Conservation (phyloP, 495 filamentous ascomycete species). For the Penicillium paxilli region DNA sequence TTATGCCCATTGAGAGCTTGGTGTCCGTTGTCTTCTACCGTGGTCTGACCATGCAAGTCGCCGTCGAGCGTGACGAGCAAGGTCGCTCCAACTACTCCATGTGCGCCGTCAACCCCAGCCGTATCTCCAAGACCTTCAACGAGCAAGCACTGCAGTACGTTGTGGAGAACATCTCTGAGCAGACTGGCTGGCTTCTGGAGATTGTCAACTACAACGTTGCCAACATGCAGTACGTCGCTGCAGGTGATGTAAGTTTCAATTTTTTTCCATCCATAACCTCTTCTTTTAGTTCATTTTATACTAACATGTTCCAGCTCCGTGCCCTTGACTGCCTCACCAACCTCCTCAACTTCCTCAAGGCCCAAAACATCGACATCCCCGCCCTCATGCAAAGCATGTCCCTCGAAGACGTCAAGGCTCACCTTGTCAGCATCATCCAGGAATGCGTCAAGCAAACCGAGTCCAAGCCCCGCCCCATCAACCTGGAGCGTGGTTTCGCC, state of each 20-base stretch:
- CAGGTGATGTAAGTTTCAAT: slow-evolving; percentile 66
- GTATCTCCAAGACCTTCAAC: slow-evolving; percentile 97
- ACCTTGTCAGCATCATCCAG: slow-evolving; percentile 81
- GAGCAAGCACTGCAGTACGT: slow-evolving; percentile 95
- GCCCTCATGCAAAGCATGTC: slow-evolving; percentile 82
- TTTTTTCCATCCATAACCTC: background rate
- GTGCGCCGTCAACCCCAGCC: slow-evolving; percentile 97
- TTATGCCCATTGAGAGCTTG: slow-evolving; percentile 98
- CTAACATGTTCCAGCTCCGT: slow-evolving; percentile 59
- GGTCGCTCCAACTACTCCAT: slow-evolving; percentile 97
- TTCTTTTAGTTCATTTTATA: background rate
- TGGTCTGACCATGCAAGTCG: slow-evolving; percentile 98
- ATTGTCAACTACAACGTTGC: slow-evolving; percentile 99
- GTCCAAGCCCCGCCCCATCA: slow-evolving; percentile 81
- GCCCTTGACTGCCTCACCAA: slow-evolving; percentile 92
- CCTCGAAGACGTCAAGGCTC: slow-evolving; percentile 77
- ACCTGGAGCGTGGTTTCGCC: slow-evolving; percentile 90
- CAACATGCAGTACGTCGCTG: slow-evolving; percentile 98
- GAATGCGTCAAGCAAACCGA: slow-evolving; percentile 83
- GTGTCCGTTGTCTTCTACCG: slow-evolving; percentile 99
- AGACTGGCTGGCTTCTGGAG: slow-evolving; percentile 92
- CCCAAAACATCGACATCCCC: slow-evolving; percentile 94
- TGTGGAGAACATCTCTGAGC: slow-evolving; percentile 86
- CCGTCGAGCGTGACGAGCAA: slow-evolving; percentile 90
- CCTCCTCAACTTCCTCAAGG: slow-evolving; percentile 91